Conservation (phyloP, 2,329 filamentous ascomycete genomes). For the Nigrospora osmanthi region DNA sequence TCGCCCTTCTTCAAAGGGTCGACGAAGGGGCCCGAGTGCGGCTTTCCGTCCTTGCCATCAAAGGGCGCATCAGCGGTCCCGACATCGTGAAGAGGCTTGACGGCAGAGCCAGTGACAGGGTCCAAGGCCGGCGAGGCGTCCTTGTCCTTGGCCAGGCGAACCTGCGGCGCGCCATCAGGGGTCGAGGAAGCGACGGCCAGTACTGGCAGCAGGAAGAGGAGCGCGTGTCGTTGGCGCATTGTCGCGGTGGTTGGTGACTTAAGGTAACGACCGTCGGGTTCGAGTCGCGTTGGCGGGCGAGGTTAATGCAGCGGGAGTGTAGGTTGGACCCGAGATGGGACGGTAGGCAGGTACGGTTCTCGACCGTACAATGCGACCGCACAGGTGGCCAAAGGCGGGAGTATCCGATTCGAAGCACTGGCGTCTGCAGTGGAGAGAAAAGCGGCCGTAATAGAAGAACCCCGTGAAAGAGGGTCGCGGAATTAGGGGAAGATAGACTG, state of each 20-base stretch:
- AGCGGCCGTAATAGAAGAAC: too few species aligned
- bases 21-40: conserved; percentile 78
- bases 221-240: conserved; percentile 15
- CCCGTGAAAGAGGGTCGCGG: too few species aligned
- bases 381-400: too few species aligned
- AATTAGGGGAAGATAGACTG: background rate
- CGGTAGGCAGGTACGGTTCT: too few species aligned
- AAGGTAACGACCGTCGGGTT: background rate
- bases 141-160: conserved; percentile 4
- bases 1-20: conserved; percentile 41
- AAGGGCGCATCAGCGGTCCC: conserved; percentile 74
- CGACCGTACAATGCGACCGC: conserved; percentile 5
- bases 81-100: conserved; percentile 28
- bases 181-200: conserved; percentile 14
- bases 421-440: too few species aligned
- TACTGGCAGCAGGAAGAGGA: conserved; percentile 18
- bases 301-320: background rate
- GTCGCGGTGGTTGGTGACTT: conserved; percentile 14
- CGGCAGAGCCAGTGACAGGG: conserved; percentile 23
- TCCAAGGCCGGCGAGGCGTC: conserved; percentile 11
- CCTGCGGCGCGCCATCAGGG: conserved; percentile 5
- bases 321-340: too few species aligned
- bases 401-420: too few species aligned
- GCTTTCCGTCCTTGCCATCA: conserved; percentile 89
- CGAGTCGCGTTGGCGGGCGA: background rate